phyloP scores from a whole-genome alignment of 2,329 filamentous ascomycete species.

The Clarireedia homoeocarpa region DNA sequence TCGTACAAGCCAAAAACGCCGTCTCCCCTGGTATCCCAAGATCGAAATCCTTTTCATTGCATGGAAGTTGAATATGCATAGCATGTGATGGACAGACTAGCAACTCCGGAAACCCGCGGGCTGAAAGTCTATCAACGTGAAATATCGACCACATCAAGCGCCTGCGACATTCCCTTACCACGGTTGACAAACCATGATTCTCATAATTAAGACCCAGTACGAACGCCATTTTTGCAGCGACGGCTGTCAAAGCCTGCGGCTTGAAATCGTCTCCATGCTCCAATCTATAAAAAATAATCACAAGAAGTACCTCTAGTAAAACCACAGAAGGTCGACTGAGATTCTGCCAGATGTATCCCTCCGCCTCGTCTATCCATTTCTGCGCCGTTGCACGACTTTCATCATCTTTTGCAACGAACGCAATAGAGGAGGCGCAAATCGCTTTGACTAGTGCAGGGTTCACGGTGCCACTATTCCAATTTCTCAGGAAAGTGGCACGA shows the following conservation, averaged over 20 bases:
- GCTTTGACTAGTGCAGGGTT: conserved; percentile 3
- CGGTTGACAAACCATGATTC: conserved; percentile 3
- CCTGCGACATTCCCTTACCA: conserved; percentile 6
- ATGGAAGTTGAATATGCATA: conserved; percentile 8
- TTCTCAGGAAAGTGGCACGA: conserved; percentile 6
- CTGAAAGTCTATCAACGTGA: conserved; percentile 7
- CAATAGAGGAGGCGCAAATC: conserved; percentile 8
- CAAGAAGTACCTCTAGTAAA: conserved; percentile 4
- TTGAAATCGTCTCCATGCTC: conserved; percentile 6
- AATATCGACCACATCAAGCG: conserved; percentile 9
- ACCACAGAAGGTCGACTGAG: not conserved
- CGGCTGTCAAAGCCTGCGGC: conserved; percentile 5
- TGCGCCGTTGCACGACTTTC: conserved; percentile 5
- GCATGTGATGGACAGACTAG: conserved; percentile 8
- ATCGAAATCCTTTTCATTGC: conserved; percentile 9
- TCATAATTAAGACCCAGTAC: conserved; percentile 7
- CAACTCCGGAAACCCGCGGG: conserved; percentile 6
- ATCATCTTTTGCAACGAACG: conserved; percentile 3
- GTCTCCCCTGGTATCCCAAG: conserved; percentile 9
- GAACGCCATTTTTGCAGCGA: conserved; percentile 9
- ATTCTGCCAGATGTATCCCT: conserved; percentile 4
- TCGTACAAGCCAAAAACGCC: not conserved
- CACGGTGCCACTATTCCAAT: conserved; percentile 7
- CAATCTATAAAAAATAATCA: conserved; percentile 8
- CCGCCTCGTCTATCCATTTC: conserved; percentile 8